Evolutionary conservation across 2,329 filamentous ascomycete genomes (phyloP).

Genomic region (Clonostachys rosea): DNA sequence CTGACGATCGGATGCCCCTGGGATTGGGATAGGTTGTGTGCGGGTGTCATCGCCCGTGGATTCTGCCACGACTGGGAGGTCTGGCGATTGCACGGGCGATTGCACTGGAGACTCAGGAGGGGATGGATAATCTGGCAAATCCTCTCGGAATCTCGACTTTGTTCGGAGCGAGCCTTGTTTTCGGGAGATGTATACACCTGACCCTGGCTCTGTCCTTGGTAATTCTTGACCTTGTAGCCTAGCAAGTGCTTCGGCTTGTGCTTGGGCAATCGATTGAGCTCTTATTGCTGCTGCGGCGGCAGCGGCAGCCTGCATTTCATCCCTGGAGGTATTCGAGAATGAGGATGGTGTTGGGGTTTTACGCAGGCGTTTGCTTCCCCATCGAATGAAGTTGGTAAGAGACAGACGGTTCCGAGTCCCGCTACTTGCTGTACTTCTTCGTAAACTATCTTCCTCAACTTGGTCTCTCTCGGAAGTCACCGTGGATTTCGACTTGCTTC

Average conservation of each 20-base stretch:
- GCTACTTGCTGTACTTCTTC: conserved; percentile 52
- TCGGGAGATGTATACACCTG: conserved; percentile 18
- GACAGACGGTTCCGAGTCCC: conserved; percentile 38
- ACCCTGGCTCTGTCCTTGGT: conserved; percentile 5
- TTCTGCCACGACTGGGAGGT: conserved; percentile 24
- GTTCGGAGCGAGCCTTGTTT: conserved; percentile 58
- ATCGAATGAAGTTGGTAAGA: conserved; percentile 73
- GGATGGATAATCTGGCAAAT: conserved; percentile 85
- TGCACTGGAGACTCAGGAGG: conserved; percentile 78
- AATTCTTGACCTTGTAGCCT: conserved; percentile 25
- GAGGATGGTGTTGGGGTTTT: conserved; percentile 59
- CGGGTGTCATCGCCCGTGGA: conserved; percentile 10
- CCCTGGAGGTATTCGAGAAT: conserved; percentile 88
- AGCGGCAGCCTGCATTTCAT: conserved; percentile 61
- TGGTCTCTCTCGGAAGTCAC: conserved; percentile 32
- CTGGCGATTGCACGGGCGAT: conserved; percentile 62
- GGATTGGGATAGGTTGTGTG: conserved; percentile 16
- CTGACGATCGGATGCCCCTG: conserved; percentile 9
- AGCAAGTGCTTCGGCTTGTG: conserved; percentile 25
- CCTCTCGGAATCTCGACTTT: conserved; percentile 87
- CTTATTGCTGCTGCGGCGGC: conserved; percentile 5
- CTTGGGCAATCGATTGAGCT: conserved; percentile 16
- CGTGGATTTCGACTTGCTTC: conserved; percentile 45
- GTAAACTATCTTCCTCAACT: conserved; percentile 42
- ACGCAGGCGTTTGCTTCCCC: conserved; percentile 56